Conservation (phyloP, 73 alveolate genomes). For the Symbiodinium natans region DNA sequence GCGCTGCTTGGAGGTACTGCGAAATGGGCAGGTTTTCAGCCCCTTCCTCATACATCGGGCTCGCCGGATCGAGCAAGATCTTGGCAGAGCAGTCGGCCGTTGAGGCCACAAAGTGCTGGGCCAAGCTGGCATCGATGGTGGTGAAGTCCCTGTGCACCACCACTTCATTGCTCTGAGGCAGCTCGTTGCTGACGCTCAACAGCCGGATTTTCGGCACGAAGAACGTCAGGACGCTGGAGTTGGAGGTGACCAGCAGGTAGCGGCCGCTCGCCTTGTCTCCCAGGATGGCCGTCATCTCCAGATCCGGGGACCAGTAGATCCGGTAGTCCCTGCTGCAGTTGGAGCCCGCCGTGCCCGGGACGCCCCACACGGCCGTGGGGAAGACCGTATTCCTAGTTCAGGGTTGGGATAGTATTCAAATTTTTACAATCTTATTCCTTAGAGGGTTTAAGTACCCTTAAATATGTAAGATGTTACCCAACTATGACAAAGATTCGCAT, state of each 20-base stretch:
- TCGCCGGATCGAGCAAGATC: conserved; percentile 30
- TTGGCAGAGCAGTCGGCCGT: conserved; percentile 38
- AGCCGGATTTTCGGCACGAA: conserved; percentile 5
- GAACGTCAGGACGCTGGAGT: conserved; percentile 28
- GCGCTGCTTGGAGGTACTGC: conserved; percentile 43
- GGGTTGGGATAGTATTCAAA: no score
- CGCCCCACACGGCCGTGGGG: not conserved
- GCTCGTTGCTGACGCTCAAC: not conserved
- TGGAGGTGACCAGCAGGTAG: conserved; percentile 51
- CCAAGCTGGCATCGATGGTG: not conserved
- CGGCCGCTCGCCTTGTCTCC: conserved; percentile 62
- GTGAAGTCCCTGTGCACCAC: conserved; percentile 16
- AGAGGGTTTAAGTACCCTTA: no score
- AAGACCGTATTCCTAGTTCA: not conserved
- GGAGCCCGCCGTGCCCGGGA: not conserved
- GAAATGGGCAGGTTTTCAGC: conserved; percentile 37
- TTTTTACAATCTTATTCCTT: no score
- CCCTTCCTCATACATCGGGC: conserved; percentile 60
- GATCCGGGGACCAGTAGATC: conserved; percentile 40
- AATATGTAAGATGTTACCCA: no score
- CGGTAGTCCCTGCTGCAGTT: conserved; percentile 1
- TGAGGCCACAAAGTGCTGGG: conserved; percentile 37
- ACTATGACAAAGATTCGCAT: no score
- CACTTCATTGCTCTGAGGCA: not conserved
- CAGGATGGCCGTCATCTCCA: conserved; percentile 67